Evolutionary conservation across 371 early-diverging fungal species (phyloP), one percentile per base, ranked within the genome.

Genomic region (Amoeboaphelidium protococcarum): DNA sequence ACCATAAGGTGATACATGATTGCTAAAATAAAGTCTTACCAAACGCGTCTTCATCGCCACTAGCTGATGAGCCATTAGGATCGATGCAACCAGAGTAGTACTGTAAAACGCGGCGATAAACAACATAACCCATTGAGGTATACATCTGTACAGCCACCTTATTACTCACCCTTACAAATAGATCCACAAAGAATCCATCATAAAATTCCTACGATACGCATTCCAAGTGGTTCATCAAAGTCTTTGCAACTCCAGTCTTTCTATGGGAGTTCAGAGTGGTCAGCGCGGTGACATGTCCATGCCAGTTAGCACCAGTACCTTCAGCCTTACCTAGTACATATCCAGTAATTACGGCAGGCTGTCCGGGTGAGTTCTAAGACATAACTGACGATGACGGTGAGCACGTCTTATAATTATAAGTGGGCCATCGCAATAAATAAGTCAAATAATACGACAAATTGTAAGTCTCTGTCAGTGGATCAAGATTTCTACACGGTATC

Each of bases 211-310:
- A 25, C 20, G 4, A 42, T 4, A 6, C 22, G 22, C 42, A 42
- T 56, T 96, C 97, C 31, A 97, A 62, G 3, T 84, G 56, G 22
- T 72, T 59, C 92, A 99, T 90, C 59, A 98, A 73, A 23, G 72
- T 67, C 37, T 73, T 71, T 0, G 90, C 99, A 1, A 98, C 69
- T 1, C 89, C 84, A 47, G 86, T 60, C 13, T 90, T 76, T 44
- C 99, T 78, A 57, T 76, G 88, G 53, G 83, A 80, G n/a, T 96
- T 92, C 0, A 88, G 80, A 0, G 97, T 89, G 1, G 92, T 94
- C 26, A 99, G 68, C 3, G 98, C 98, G 2, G 96, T 91, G 41
- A 98, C 90, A 59, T 99, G 99, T 0, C 91, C 90, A 55, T 96
- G 96, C 92, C 92, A 96, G 25, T 80, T 74, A 47, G 71, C 73